Conservation (phyloP, 73 alveolate species). For the Durusdinium trenchii region DNA sequence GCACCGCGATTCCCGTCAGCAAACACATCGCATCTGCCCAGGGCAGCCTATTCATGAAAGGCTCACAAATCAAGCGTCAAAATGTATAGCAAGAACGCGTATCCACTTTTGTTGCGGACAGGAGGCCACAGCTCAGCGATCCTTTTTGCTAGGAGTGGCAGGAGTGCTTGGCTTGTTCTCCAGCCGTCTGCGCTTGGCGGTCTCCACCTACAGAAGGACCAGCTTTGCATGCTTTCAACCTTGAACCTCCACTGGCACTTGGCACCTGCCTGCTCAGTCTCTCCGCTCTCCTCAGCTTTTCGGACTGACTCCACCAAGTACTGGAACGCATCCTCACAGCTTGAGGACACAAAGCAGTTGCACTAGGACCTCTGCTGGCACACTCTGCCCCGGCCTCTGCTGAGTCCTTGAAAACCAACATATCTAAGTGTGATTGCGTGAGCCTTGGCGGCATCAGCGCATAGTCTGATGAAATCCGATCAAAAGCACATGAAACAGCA, state of each 20-base stretch:
- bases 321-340: conserved; percentile 82
- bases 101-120: not conserved
- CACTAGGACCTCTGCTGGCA: not conserved
- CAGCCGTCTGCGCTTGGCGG: conserved; percentile 89
- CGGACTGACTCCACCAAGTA: conserved; percentile 84
- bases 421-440: conserved; percentile 77
- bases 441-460: not conserved
- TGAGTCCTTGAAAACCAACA: conserved; percentile 80
- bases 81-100: not conserved
- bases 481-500: no score
- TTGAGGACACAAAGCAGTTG: not conserved
- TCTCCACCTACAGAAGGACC: conserved; percentile 35
- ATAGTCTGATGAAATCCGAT: not conserved
- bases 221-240: no score
- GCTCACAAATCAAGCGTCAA: not conserved
- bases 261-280: conserved; percentile 58
- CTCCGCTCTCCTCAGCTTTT: conserved; percentile 79
- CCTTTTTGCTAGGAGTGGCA: conserved; percentile 67
- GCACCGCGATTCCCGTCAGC: not conserved
- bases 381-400: conserved; percentile 42
- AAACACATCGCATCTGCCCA: not conserved
- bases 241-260: no score
- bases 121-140: not conserved
- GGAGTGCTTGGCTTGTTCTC: conserved; percentile 53
- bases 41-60: not conserved